A percentile compares a stretch with the other conserved stretches of the same genome.
Evolutionary conservation across 148 eudicot genomes (phyloP).

Genomic region (Rhododendron molle): DNA sequence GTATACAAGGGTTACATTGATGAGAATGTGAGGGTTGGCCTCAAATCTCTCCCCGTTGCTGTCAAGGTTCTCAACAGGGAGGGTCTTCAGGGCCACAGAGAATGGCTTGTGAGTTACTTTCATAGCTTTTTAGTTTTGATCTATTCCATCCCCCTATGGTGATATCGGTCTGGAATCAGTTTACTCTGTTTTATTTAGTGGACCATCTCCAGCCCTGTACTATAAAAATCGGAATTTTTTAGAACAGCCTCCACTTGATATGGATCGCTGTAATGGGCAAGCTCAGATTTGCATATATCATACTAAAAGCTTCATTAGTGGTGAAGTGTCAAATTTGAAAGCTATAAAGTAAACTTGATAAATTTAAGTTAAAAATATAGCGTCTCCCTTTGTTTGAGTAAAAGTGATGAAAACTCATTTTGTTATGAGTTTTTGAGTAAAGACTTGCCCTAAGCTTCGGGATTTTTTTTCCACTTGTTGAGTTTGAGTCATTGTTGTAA

Average conservation of each 20-base stretch:
- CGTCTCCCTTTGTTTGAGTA: not conserved
- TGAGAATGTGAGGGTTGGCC: slow-evolving; percentile 89
- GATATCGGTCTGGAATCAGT: not conserved
- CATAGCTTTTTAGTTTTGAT: not conserved
- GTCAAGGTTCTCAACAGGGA: slow-evolving; percentile 93
- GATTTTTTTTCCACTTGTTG: not conserved
- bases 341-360: not conserved
- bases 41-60: slow-evolving; percentile 93
- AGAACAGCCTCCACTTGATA: not conserved
- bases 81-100: slow-evolving; percentile 94
- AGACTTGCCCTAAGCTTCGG: not conserved
- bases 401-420: not conserved
- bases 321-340: not conserved
- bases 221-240: not conserved
- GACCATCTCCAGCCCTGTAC: not conserved
- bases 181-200: not conserved
- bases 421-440: not conserved
- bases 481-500: not conserved
- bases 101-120: slow-evolving; percentile 72
- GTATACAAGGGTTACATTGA: slow-evolving; percentile 95
- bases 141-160: not conserved
- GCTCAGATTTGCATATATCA: not conserved
- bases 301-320: too few relatives aligned
- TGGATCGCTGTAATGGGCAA: not conserved
- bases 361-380: not conserved